Percentiles rank a stretch among this genome's conserved stretches.
Evolutionary conservation across 2,329 filamentous ascomycete genomes (phyloP).

Genomic region (Claviceps africana): DNA sequence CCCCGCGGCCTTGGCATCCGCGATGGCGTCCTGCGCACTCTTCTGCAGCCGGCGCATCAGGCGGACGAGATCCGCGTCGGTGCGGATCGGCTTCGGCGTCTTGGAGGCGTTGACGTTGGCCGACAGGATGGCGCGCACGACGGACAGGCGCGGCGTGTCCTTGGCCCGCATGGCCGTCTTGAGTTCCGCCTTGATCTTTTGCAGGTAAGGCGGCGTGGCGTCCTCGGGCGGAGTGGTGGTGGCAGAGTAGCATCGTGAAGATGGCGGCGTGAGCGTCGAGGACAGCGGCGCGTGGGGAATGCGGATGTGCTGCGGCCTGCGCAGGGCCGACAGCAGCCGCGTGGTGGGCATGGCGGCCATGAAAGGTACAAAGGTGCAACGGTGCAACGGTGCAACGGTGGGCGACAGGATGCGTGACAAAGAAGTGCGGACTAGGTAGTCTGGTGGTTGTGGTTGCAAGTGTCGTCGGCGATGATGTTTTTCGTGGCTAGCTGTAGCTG

Average conservation of each 20-base stretch:
- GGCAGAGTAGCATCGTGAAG: conserved; percentile 19
- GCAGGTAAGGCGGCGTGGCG: conserved; percentile 30
- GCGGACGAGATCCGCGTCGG: conserved; percentile 53
- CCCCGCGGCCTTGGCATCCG: conserved; percentile 49
- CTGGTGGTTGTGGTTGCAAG: not conserved
- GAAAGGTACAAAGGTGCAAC: no score
- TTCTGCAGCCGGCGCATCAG: conserved; percentile 52
- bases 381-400: no score
- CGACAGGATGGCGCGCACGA: conserved; percentile 54
- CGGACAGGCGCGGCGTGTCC: conserved; percentile 49
- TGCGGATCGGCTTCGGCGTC: conserved; percentile 53
- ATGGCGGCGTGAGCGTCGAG: conserved; percentile 4
- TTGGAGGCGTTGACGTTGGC: conserved; percentile 65
- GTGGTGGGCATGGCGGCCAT: conserved; percentile 14
- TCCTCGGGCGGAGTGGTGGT: conserved; percentile 21
- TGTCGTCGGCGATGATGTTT: no score
- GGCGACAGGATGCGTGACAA: not conserved
- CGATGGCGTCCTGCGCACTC: conserved; percentile 41
- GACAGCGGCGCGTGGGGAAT: not conserved
- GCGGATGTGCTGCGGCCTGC: conserved; percentile 4
- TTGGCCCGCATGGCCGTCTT: conserved; percentile 54
- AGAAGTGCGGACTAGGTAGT: not conserved
- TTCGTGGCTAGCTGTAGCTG: no score
- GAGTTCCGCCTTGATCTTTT: conserved; percentile 44
- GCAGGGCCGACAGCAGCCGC: conserved; percentile 13